Evolutionary conservation across 176 grass and related monocot species (phyloP).

Genomic region (Avena atlantica): DNA sequence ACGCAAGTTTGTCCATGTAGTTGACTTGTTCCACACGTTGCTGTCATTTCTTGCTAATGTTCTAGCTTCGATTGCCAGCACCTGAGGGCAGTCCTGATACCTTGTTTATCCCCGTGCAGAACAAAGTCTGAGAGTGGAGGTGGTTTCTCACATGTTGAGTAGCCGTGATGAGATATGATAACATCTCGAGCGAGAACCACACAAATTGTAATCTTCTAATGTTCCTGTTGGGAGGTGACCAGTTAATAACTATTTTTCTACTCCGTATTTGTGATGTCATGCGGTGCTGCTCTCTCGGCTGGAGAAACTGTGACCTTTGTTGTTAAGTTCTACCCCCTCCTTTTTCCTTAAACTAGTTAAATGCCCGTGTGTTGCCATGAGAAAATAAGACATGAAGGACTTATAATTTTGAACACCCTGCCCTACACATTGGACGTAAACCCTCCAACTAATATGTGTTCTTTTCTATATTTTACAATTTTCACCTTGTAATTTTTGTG

Average conservation of each 20-base stretch:
- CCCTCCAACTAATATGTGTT: too few species aligned
- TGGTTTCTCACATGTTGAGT: constrained; percentile 80
- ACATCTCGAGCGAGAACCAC: neutral
- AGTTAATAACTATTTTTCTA: neutral
- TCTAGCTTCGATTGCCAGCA: constrained; percentile 1
- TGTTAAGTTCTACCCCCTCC: neutral
- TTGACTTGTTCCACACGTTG: neutral
- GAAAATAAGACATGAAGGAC: too few species aligned
- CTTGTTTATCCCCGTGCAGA: constrained; percentile 48
- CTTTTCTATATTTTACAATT: too few species aligned
- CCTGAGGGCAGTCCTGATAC: constrained; percentile 5
- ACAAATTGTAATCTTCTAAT: neutral
- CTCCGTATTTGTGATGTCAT: neutral
- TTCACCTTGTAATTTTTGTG: too few species aligned
- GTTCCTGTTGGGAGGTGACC: neutral
- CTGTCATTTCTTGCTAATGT: neutral
- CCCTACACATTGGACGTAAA: too few species aligned
- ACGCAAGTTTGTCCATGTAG: neutral
- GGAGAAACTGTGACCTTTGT: neutral
- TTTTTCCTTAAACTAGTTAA: too few species aligned
- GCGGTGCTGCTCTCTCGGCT: neutral
- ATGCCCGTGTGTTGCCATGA: too few species aligned
- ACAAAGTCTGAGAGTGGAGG: constrained; percentile 69
- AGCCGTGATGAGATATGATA: constrained; percentile 60
- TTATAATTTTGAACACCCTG: too few species aligned